Percentiles rank a stretch among this genome's conserved stretches.
Conservation (phyloP, 257 asterid species). For the Parsonsia alboflavescens region DNA sequence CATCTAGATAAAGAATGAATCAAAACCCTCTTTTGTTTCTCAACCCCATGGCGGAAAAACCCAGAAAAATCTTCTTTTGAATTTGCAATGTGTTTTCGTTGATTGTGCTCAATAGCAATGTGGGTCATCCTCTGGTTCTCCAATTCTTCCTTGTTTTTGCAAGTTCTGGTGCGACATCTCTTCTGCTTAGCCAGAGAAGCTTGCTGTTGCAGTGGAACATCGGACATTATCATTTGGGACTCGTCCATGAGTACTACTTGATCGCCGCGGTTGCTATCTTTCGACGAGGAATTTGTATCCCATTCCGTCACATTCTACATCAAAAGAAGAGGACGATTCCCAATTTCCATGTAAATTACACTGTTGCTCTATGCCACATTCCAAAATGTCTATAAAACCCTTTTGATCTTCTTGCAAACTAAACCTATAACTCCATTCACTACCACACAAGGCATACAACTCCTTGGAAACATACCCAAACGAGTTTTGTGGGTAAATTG, state of each 20-base stretch:
- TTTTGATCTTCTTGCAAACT: conserved; percentile 21
- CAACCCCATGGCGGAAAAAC: too few relatives aligned
- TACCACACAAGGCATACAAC: conserved; percentile 14
- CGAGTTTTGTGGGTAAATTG: conserved; percentile 30
- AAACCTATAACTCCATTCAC: conserved; percentile 19
- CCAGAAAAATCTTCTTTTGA: too few relatives aligned
- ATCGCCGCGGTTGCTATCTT: conserved; percentile 13
- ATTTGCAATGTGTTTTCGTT: conserved; percentile 40
- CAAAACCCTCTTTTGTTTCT: too few relatives aligned
- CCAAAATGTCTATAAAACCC: conserved; percentile 21
- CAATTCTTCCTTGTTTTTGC: conserved; percentile 40
- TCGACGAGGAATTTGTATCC: conserved; percentile 32
- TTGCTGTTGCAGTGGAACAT: background rate
- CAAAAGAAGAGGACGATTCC: conserved; percentile 27
- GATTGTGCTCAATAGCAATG: conserved; percentile 42
- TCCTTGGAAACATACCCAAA: conserved; percentile 32
- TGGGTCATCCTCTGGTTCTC: conserved; percentile 51
- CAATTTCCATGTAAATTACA: conserved; percentile 10
- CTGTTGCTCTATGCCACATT: conserved; percentile 16
- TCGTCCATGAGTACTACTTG: background rate
- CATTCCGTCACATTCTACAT: conserved; percentile 23
- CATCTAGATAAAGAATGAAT: too few relatives aligned
- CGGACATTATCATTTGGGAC: conserved; percentile 5
- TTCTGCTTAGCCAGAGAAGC: conserved; percentile 22
- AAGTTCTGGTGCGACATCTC: conserved; percentile 33